phyloP scores from a whole-genome alignment of 768 basidiomycete species.

The Naematelia encephala region DNA sequence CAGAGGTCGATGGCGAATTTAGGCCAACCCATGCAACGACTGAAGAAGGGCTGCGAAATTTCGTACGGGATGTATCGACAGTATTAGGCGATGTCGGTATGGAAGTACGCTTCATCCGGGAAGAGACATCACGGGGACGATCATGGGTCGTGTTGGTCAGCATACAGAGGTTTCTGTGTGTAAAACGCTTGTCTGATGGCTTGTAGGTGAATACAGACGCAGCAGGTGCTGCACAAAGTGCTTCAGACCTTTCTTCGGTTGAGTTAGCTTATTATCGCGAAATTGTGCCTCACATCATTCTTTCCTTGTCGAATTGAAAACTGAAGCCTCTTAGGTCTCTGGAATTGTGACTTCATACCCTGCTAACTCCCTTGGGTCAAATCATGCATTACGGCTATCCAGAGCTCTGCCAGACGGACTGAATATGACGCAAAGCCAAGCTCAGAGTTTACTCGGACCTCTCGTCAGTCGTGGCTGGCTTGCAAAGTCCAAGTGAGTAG shows the following conservation, averaged over 20 bases:
- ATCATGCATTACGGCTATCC: slow-evolving; percentile 24
- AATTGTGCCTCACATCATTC: slow-evolving; percentile 21
- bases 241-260: slow-evolving; percentile 35
- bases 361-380: slow-evolving; percentile 42
- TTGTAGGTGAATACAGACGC: slow-evolving; percentile 40
- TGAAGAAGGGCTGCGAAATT: slow-evolving; percentile 17
- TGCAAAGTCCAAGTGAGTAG: slow-evolving; percentile 37
- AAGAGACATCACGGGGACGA: slow-evolving; percentile 26
- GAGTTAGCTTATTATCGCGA: slow-evolving; percentile 41
- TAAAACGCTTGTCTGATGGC: slow-evolving; percentile 2
- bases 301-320: not conserved
- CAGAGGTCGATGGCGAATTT: slow-evolving; percentile 14
- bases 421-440: slow-evolving; percentile 30
- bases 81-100: slow-evolving; percentile 36
- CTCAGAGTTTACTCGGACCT: slow-evolving; percentile 29
- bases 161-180: not conserved
- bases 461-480: slow-evolving; percentile 47
- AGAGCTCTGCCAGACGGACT: slow-evolving; percentile 11
- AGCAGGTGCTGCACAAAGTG: slow-evolving; percentile 19
- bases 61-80: slow-evolving; percentile 26
- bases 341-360: slow-evolving; percentile 46
- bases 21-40: slow-evolving; percentile 17
- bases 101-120: slow-evolving; percentile 25
- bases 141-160: slow-evolving; percentile 38
- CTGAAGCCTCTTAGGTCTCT: slow-evolving; percentile 17